Base-by-base conservation (phyloP, 768 basidiomycete genomes). In the Myochromella boudieri region DNA sequence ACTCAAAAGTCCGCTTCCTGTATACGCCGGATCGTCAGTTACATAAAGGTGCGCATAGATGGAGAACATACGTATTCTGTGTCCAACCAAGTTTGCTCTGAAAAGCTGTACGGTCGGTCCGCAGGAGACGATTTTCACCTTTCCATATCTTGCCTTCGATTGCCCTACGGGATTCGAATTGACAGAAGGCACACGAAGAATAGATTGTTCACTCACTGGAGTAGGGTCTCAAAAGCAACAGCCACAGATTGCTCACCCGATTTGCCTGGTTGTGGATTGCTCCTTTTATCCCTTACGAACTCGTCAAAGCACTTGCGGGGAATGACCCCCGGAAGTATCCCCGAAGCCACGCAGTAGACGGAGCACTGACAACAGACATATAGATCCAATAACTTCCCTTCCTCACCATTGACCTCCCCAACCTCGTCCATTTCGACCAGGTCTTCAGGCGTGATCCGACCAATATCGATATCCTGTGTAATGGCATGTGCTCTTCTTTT, bases 361-460 rank as follows among this genome's bases (percentile, higher is more conserved):
- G 82, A 83, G 63, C 91, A 93, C 59, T 91, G 90, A 58, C 91
- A 92, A 62, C 91, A 93, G 36, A 91, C 70, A 58, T 87, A 92
- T 22, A 91, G 72, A 62, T 92, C 88, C 32, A 92, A 68, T 22
- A 87, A 62, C 48, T 74, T 79, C 18, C 78, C 82, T 54, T 76
- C 73, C 28, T 69, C 68, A 20, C 74, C 76, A n/a, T 42, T 49
- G 28, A 60, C 51, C 12, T 70, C 65, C n/a, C 67, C 66, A 48
- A 59, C 64, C 38, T 61, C 68, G 14, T 67, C 67, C 43, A 62
- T 47, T 17, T 51, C 33, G n/a, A 68, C 68, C 6, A 59, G 52
- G 3, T 67, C 67, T 20, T 66, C 60, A 1, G 64, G 51, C 48
- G 63, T 65, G 29, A 79, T 61, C 21, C 68, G 61, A 8, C 74